phyloP scores from a whole-genome alignment of 2,329 filamentous ascomycete species.

The Epichloe amarillans region DNA sequence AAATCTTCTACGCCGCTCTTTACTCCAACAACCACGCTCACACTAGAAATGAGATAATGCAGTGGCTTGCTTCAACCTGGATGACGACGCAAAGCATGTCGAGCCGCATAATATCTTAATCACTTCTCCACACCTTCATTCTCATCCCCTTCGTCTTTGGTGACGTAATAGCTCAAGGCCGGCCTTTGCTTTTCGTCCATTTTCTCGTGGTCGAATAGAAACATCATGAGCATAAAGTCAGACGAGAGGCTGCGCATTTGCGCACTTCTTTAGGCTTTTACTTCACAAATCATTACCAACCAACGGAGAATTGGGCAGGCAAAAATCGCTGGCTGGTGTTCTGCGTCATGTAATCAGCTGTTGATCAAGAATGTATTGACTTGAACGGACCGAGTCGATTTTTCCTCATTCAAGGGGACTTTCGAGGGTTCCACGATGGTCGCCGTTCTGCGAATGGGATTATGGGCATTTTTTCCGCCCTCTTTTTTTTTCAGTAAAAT shows the following conservation, averaged over 20 bases:
- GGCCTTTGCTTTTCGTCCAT: not conserved
- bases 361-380: not conserved
- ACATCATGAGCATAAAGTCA: not conserved
- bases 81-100: not conserved
- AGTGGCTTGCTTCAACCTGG: not conserved
- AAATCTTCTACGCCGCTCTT: not conserved
- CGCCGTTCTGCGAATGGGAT: not conserved
- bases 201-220: not conserved
- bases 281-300: not conserved
- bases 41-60: not conserved
- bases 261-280: not conserved
- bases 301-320: not conserved
- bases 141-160: not conserved
- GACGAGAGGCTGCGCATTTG: not conserved
- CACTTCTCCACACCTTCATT: not conserved
- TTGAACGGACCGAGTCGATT: not conserved
- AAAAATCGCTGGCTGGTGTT: not conserved
- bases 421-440: not conserved
- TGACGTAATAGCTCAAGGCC: not conserved
- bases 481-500: not conserved
- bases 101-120: slow-evolving; percentile 1
- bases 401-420: too few relatives aligned
- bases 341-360: not conserved
- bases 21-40: not conserved
- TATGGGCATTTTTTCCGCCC: not conserved